These are phyloP conservation scores for Microbotryum violaceum DNA, from an alignment of 1,284 basidiomycete species.

Conservation along the genomic window DNA sequence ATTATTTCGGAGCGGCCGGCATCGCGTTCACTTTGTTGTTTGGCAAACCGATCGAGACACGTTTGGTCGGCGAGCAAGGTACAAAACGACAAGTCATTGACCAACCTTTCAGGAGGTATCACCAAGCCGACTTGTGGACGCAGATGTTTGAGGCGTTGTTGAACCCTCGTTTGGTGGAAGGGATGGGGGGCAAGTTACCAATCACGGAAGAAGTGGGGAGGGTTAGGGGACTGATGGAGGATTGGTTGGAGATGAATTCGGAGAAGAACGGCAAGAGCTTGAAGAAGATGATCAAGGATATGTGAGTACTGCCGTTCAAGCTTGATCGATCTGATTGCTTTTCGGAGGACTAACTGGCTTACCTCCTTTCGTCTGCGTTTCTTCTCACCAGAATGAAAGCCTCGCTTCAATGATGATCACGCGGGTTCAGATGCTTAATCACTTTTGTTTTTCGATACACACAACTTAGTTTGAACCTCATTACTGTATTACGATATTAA, in stretches of 20 bases:
- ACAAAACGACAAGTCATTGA: conserved; percentile 55
- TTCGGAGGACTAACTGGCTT: too few relatives aligned
- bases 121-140: conserved; percentile 84
- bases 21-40: conserved; percentile 93
- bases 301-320: conserved; percentile 37
- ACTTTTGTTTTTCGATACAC: too few relatives aligned
- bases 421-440: too few relatives aligned
- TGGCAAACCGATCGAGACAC: conserved; percentile 81
- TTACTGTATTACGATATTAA: too few relatives aligned
- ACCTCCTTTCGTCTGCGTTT: too few relatives aligned
- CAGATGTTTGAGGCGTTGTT: conserved; percentile 76
- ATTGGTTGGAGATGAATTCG: conserved; percentile 59
- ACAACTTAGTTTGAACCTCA: too few relatives aligned
- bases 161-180: conserved; percentile 58
- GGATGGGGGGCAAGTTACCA: conserved; percentile 54
- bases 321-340: too few relatives aligned
- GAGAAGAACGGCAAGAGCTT: conserved; percentile 76
- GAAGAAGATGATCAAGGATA: conserved; percentile 72
- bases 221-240: conserved; percentile 73
- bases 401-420: too few relatives aligned
- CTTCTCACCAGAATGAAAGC: too few relatives aligned
- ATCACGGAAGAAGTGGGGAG: conserved; percentile 58
- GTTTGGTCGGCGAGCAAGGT: conserved; percentile 39
- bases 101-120: conserved; percentile 83
- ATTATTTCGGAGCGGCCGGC: conserved; percentile 89